phyloP scores from a whole-genome alignment of 352 stramenopile genomes.

The Pythium periplocum region DNA sequence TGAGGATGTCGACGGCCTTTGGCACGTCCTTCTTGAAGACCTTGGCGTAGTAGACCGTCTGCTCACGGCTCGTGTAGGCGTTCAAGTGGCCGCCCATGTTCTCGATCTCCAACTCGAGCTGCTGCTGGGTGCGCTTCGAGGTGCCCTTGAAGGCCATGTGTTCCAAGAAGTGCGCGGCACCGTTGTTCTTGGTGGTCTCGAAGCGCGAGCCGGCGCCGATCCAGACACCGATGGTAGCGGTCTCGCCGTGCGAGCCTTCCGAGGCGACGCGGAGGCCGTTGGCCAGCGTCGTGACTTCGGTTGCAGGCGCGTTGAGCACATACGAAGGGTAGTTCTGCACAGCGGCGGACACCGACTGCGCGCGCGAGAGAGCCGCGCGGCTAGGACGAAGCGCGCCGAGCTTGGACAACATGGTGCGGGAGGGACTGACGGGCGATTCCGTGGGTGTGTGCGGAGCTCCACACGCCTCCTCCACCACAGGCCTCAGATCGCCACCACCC shows the following conservation, averaged over 20 bases:
- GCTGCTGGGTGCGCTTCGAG: conserved; percentile 92
- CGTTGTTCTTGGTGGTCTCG: conserved; percentile 98
- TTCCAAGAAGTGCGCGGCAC: conserved; percentile 99
- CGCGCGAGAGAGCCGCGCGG: conserved; percentile 44
- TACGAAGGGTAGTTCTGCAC: conserved; percentile 84
- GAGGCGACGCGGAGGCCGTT: conserved; percentile 98
- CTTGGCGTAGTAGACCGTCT: conserved; percentile 99
- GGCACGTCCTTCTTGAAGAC: conserved; percentile 99
- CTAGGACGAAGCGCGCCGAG: conserved; percentile 36
- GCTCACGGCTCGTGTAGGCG: conserved; percentile 98
- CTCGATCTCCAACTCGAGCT: conserved; percentile 99
- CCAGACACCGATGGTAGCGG: conserved; percentile 97
- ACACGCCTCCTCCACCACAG: neutral
- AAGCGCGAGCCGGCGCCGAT: conserved; percentile 96
- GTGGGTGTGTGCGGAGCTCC: conserved; percentile 1
- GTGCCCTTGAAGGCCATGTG: conserved; percentile 99
- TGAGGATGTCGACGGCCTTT: conserved; percentile 97
- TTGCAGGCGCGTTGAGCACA: conserved; percentile 92
- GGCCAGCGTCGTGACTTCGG: conserved; percentile 94
- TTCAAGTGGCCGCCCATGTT: conserved; percentile 99
- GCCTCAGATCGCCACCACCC: neutral
- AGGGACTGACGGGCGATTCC: conserved; percentile 11
- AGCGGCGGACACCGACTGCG: conserved; percentile 58
- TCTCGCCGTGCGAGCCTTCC: conserved; percentile 95
- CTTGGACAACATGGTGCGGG: conserved; percentile 58